Evolutionary conservation across 2,329 filamentous ascomycete species (phyloP), one percentile per base, ranked within the genome.

Genomic region (Clathrospora elynae): DNA sequence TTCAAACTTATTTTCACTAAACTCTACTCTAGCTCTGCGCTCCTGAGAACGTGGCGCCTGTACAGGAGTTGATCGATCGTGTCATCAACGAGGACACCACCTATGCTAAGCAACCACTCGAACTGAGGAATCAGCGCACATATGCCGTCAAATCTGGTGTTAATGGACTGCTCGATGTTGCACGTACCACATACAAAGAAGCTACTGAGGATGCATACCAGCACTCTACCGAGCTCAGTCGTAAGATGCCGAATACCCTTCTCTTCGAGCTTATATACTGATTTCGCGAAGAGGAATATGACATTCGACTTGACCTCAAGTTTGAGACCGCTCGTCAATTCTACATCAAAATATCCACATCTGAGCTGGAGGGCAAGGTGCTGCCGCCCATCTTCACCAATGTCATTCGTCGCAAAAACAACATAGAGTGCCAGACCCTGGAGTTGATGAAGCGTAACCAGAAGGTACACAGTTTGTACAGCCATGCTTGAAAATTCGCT

Each of bases 141-240:
- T 96, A 95, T 72, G 92, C 92, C 14, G 86, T 97, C 20, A 93
- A 87, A 80, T 83, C 89, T 31, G 88, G 89, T 0, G 83, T 93
- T 28, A 90, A 89, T 57, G 88, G 88, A 2, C 80, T 96, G 42
- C 80, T 97, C 3, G 92, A 96, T 70, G 87, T 96, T 24, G 88
- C 90, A 22, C 82, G 91, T 4, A 86, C 90, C 59, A 90, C 89
- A 0, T 96, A 93, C 71, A 95, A 93, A 58, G 92, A 97, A 66
- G 83, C 87, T 2, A 93, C 85, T 4, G 81, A 86, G 34, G 89
- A 96, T 66, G 82, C 89, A 3, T 80, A 86, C 54, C 78, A 86
- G 36, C 82, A 92, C 64, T 77, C 92, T 2, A 77, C 81, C 14
- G 78, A 83, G 11, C 69, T 96, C 8, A 81, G 81, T 49, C 76